Evolutionary conservation across 352 stramenopile genomes (phyloP), one percentile per base, ranked within the genome.

Genomic region (Thraustotheca clavata): DNA sequence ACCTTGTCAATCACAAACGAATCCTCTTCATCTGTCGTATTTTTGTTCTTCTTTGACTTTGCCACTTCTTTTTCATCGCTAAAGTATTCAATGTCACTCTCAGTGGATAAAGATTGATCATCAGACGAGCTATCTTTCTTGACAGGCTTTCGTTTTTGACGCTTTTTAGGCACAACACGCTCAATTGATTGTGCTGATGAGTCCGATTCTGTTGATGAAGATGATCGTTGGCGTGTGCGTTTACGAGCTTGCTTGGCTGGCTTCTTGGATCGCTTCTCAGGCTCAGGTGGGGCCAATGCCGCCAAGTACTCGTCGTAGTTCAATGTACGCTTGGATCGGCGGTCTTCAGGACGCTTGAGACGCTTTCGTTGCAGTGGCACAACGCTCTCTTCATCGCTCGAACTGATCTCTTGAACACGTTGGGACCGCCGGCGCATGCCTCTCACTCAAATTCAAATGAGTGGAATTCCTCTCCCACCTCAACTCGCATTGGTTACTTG

Each of bases 1-100:
- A 95, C 48, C 60, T 95, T 95, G 69, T 89, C 86, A 55, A 95
- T 88, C 36, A 92, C 72, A 67, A 91, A 94, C 22, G 67, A 71
- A 47, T 89, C 85, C n/a, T 86, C 77, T 26, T 83, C 75, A 22
- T 73, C 67, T n/a, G 40, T 3, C 26, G 3, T 9, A 8, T 39
- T 18, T 4, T 55, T 27, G n/a, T 49, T 31, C 16, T 12, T 47
- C 7, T 8, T 8, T 3, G 24, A 24, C 36, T 29, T 43, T 14
- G 43, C 38, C n/a, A 50, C 43, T 50, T 50, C 6, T 29, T 6
- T 14, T 50, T 20, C 16, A 20, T 43, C 38, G 38, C 16, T 14
- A 29, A 14, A 22, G 6, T 12, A 50, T 14, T 50, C 43, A 22
- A 14, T 12, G 43, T 50, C 43, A 22, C 11, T 33, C 12, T 6